These are phyloP conservation scores for Pseudoscleropodium purum DNA, from an alignment of 225 moss, liverwort and hornwort genomes.

Conservation along the genomic window DNA sequence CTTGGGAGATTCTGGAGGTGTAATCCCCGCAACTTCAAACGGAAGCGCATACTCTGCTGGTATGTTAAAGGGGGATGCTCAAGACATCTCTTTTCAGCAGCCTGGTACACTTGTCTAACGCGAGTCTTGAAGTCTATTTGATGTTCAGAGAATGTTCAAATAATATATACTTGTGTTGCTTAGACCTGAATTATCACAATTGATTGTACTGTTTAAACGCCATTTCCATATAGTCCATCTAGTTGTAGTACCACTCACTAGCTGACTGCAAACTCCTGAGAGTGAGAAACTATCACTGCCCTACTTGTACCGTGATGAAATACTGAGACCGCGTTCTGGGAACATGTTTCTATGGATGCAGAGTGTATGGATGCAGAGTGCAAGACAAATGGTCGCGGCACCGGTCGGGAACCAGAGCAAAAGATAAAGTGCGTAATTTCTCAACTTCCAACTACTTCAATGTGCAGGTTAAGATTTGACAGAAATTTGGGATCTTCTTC, in stretches of 20 bases:
- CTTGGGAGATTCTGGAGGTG: neutral
- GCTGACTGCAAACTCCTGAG: neutral
- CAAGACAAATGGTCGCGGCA: neutral
- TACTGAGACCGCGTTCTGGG: neutral
- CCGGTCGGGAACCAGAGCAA: neutral
- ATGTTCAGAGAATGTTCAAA: neutral
- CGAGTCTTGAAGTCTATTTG: neutral
- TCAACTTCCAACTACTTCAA: neutral
- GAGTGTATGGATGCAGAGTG: conserved; percentile 15
- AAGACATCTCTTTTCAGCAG: neutral
- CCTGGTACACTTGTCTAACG: conserved; percentile 6
- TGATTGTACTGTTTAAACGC: neutral
- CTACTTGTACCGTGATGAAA: neutral
- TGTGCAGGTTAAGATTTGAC: neutral
- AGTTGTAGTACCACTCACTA: neutral
- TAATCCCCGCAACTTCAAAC: neutral
- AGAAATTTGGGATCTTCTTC: neutral
- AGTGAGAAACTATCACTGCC: neutral
- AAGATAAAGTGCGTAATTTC: conserved; percentile 4
- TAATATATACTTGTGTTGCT: neutral
- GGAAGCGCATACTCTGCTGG: neutral
- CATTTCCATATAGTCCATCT: neutral
- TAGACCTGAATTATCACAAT: neutral
- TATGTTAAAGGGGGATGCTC: neutral
- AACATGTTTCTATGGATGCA: conserved; percentile 4